These are phyloP conservation scores for Abrus pulchellus DNA, from an alignment of 306 rosid genomes.

Conservation along the genomic window DNA sequence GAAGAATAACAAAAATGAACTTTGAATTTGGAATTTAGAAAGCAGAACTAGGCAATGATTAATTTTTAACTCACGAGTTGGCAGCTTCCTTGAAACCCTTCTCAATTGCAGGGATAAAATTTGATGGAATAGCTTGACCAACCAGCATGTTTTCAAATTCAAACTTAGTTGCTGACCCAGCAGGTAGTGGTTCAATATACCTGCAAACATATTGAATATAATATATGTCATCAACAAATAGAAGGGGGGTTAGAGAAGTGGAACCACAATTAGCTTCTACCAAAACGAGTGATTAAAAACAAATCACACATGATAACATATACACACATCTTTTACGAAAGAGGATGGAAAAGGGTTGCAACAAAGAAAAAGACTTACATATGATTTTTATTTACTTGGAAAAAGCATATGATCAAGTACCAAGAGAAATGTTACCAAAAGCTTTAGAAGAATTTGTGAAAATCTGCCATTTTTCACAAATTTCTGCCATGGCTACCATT, in stretches of 20 bases:
- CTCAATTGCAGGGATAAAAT: constrained; percentile 94
- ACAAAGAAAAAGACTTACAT: no score
- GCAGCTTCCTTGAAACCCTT: constrained; percentile 99
- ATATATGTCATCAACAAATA: constrained; percentile 14
- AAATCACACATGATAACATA: constrained; percentile 12
- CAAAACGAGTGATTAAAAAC: constrained; percentile 16
- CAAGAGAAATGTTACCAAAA: no score
- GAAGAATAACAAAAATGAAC: constrained; percentile 1
- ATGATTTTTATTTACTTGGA: no score
- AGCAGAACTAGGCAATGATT: neutral
- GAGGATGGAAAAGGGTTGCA: no score
- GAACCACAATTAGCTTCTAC: constrained; percentile 23
- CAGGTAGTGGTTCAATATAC: constrained; percentile 91
- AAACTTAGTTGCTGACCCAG: constrained; percentile 79
- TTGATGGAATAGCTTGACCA: constrained; percentile 96
- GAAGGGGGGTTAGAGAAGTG: neutral
- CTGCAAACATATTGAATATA: constrained; percentile 55
- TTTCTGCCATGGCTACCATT: no score
- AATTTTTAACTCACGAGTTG: constrained; percentile 76
- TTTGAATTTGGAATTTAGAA: neutral
- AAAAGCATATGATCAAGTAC: no score
- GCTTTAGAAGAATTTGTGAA: no score
- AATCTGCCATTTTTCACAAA: no score
- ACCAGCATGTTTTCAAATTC: constrained; percentile 94
- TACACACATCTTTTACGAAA: neutral